phyloP scores from a whole-genome alignment of 2,329 filamentous ascomycete species.

The Sodiomyces alkalinus region DNA sequence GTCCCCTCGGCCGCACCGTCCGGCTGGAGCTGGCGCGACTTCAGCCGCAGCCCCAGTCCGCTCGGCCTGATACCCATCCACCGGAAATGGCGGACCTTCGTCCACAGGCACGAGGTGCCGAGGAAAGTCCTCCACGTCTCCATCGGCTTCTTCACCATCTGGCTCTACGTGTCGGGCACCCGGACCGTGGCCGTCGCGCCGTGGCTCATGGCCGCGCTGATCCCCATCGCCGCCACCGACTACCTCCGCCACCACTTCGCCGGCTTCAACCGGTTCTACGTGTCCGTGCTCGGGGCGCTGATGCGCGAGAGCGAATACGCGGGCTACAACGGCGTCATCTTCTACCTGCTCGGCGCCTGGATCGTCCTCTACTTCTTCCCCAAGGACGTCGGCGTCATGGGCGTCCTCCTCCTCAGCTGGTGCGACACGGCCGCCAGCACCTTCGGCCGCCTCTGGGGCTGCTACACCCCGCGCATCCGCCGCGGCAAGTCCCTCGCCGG shows the following conservation, averaged over 20 bases:
- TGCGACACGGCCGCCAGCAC: slow-evolving; percentile 96
- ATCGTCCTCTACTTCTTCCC: slow-evolving; percentile 73
- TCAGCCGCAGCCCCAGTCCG: slow-evolving; percentile 84
- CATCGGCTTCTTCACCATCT: slow-evolving; percentile 86
- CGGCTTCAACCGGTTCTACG: slow-evolving; percentile 75
- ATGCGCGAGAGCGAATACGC: slow-evolving; percentile 95
- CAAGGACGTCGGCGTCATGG: slow-evolving; percentile 85
- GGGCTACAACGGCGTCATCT: slow-evolving; percentile 94
- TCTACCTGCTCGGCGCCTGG: slow-evolving; percentile 86
- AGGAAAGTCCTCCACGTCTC: slow-evolving; percentile 88
- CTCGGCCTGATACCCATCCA: slow-evolving; percentile 92
- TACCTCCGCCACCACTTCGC: slow-evolving; percentile 70
- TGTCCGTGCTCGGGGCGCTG: slow-evolving; percentile 67
- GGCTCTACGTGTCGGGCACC: slow-evolving; percentile 66
- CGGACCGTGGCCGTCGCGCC: slow-evolving; percentile 70
- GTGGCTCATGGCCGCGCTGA: slow-evolving; percentile 61
- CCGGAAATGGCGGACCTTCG: slow-evolving; percentile 75
- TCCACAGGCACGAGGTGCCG: slow-evolving; percentile 94
- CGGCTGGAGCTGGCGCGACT: slow-evolving; percentile 69
- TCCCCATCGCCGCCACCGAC: slow-evolving; percentile 75
- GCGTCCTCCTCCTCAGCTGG: slow-evolving; percentile 85
- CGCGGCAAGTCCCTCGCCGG: slow-evolving; percentile 86
- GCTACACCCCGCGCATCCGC: slow-evolving; percentile 74
- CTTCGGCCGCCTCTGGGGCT: slow-evolving; percentile 77
- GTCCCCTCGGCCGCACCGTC: slow-evolving; percentile 40